Conservation (phyloP, 139 green algal genomes). For the Mesotaenium endlicherianum region DNA sequence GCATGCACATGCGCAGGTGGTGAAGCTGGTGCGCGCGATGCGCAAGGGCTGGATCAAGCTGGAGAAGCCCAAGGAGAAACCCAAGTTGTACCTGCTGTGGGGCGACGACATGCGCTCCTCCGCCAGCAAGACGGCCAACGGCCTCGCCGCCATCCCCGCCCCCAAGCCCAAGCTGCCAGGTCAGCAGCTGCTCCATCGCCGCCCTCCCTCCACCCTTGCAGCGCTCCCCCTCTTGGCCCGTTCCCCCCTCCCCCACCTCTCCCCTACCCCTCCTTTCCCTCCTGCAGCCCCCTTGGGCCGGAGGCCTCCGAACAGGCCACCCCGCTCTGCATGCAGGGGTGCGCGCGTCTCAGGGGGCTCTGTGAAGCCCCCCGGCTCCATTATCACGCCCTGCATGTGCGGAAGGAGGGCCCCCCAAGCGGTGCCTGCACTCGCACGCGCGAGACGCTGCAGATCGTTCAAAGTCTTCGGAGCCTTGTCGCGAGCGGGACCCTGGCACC, state of each 20-base stretch:
- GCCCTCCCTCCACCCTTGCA: not conserved
- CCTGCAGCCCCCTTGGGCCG: not conserved
- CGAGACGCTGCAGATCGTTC: too few species aligned
- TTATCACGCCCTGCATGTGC: too few species aligned
- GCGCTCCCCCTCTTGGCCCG: not conserved
- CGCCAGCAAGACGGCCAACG: conserved; percentile 55
- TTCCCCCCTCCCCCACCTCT: not conserved
- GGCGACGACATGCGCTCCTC: conserved; percentile 81
- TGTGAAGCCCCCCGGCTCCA: too few species aligned
- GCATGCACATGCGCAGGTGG: too few species aligned
- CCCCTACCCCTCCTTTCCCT: not conserved
- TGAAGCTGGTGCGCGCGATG: conserved; percentile 85
- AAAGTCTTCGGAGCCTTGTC: too few species aligned
- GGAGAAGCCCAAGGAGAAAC: conserved; percentile 51
- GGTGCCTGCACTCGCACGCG: too few species aligned
- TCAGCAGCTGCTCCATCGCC: conserved; percentile 28
- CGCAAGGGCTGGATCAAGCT: conserved; percentile 87
- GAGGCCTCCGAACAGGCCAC: too few species aligned
- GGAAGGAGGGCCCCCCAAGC: too few species aligned
- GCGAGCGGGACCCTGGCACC: too few species aligned
- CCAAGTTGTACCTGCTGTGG: conserved; percentile 86
- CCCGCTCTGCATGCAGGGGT: too few species aligned
- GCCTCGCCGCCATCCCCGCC: conserved; percentile 87
- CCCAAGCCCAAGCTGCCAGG: conserved; percentile 84
- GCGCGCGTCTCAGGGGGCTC: too few species aligned